A percentile compares a stretch with the other conserved stretches of the same genome.
phyloP scores from a whole-genome alignment of 1,284 basidiomycete species.

The Trichosporon sp. region DNA sequence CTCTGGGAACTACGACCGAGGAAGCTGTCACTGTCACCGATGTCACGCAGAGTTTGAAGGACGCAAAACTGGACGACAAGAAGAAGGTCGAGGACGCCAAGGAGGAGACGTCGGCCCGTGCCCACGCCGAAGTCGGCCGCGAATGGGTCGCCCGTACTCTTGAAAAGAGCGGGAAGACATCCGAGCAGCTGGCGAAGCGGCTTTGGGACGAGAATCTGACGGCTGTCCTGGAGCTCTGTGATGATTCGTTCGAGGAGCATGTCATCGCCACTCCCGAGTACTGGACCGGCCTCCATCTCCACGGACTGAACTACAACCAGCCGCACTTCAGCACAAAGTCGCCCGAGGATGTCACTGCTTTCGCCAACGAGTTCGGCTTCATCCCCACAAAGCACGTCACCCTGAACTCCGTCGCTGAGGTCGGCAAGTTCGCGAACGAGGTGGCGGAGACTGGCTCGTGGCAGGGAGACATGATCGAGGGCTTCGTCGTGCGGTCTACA shows the following conservation, averaged over 20 bases:
- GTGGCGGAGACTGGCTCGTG: conserved; percentile 67
- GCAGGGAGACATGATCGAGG: conserved; percentile 84
- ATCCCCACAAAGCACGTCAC: conserved; percentile 67
- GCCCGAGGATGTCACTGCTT: conserved; percentile 65
- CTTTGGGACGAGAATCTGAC: conserved; percentile 85
- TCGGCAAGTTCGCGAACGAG: conserved; percentile 67
- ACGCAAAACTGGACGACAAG: conserved; percentile 17
- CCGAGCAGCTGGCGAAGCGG: conserved; percentile 65
- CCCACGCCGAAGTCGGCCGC: conserved; percentile 46
- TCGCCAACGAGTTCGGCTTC: conserved; percentile 89
- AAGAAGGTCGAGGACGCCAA: conserved; percentile 14
- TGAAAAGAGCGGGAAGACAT: conserved; percentile 60
- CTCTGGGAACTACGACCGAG: conserved; percentile 59
- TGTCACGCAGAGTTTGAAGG: conserved; percentile 6
- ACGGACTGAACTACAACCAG: conserved; percentile 77
- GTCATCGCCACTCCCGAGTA: conserved; percentile 78
- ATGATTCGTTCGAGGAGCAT: conserved; percentile 97
- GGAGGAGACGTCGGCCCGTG: conserved; percentile 29
- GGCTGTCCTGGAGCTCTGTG: conserved; percentile 92
- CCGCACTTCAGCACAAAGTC: conserved; percentile 70
- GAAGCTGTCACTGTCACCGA: conserved; percentile 18
- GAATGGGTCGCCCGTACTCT: conserved; percentile 78
- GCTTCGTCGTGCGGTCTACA: conserved; percentile 86
- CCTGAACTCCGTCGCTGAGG: conserved; percentile 63
- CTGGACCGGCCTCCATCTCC: conserved; percentile 85